Evolutionary conservation across 75 land plant genomes (phyloP), one percentile per base, ranked within the genome.

Genomic region (Isoetes taiwanensis): DNA sequence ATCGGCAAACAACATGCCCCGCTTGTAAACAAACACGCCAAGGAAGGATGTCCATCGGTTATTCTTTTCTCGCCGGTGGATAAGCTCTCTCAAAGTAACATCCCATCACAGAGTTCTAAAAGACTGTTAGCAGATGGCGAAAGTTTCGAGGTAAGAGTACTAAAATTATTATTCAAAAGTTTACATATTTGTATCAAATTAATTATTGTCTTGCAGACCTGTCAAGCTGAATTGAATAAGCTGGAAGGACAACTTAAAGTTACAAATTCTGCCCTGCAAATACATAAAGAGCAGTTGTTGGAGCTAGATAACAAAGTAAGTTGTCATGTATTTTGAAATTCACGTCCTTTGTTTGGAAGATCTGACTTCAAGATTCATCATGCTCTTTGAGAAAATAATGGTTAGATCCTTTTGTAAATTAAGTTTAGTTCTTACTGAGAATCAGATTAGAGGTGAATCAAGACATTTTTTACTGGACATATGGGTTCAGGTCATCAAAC

Each of bases 21-120:
- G 72, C 85, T 26, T 91, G 97, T 77, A 91, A 86, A 62, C 85
- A 79, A 62, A n/a, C 34, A 0, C 86, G 88, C 55, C 73, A 6
- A 50, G 14, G 1, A 58, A 68, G 4, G 58, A 68, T 48, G 73
- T 72, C 1, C 61, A 61, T 38, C 87, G 97, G 35, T 78, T 91
- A 32, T 91, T 76, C 58, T 91, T 91, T n/a, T n/a, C 57, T 85
- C 83, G 63, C 83, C 97, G 4, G 31, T 70, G 32, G 24, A 24
- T 28, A 72, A 69, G 2, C 50, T 57, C 25, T 32, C 61, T 41
- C 70, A 81, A 43, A 26, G n/a, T n/a, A n/a, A n/a, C n/a, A 41
- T 31, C 27, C 32, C 56, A 31, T 23, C 46, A 31, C 48, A 43
- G 24, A 12, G 24, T 3, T 30, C 63, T 34, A 39, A 9, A 26